Percentiles rank a stretch among this genome's conserved stretches.
Conservation (phyloP, 2,329 filamentous ascomycete genomes). For the Seiridium unicorne region DNA sequence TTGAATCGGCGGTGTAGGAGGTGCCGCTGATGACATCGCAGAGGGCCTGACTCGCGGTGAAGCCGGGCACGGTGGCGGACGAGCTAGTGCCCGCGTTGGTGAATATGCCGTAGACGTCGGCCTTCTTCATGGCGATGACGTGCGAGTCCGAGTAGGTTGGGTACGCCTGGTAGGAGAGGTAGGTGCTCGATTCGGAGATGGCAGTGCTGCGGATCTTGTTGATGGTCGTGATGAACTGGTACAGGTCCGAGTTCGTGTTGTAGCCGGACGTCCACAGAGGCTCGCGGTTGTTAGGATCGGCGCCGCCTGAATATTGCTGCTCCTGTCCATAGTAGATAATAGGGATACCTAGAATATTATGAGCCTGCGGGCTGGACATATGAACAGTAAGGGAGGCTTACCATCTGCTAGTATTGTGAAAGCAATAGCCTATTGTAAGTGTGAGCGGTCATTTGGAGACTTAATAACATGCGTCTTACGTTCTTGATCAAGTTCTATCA, state of each 20-base stretch:
- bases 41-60: constrained; percentile 28
- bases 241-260: constrained; percentile 39
- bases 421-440: constrained; percentile 34
- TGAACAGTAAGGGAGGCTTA: neutral
- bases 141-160: constrained; percentile 36
- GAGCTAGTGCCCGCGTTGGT: constrained; percentile 36
- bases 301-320: constrained; percentile 45
- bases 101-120: constrained; percentile 37
- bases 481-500: constrained; percentile 44
- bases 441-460: neutral
- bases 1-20: constrained; percentile 36
- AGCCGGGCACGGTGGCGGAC: constrained; percentile 35
- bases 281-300: constrained; percentile 45
- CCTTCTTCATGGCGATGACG: constrained; percentile 46
- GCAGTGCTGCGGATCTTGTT: constrained; percentile 50
- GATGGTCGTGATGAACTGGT: constrained; percentile 41
- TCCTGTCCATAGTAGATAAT: constrained; percentile 60
- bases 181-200: constrained; percentile 31
- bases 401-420: constrained; percentile 53
- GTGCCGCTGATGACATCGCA: constrained; percentile 45
- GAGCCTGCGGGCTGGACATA: neutral
- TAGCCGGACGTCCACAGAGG: constrained; percentile 48
- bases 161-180: constrained; percentile 36
- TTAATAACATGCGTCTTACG: constrained; percentile 9
- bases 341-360: constrained; percentile 40